phyloP scores from a whole-genome alignment of 352 stramenopile species.

The Globisporangium recalcitrans region DNA sequence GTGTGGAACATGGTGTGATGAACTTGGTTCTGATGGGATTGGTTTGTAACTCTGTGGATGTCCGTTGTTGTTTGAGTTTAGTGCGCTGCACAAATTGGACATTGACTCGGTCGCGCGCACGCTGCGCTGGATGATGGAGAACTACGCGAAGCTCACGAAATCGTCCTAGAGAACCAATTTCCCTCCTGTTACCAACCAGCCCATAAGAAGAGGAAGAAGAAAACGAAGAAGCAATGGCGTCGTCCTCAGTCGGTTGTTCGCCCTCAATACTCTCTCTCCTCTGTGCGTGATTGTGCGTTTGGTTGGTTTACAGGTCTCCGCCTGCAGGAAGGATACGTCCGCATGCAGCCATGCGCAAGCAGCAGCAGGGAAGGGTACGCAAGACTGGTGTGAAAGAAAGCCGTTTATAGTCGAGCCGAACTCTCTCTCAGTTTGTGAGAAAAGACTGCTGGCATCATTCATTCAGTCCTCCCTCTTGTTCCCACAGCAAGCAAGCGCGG shows the following conservation, averaged over 20 bases:
- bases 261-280: not conserved
- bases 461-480: not conserved
- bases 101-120: conserved; percentile 76
- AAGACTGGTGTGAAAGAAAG: not conserved
- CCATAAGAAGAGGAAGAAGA: not conserved
- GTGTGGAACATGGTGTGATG: not conserved
- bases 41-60: not conserved
- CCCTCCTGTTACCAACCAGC: not conserved
- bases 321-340: too few relatives aligned
- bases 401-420: not conserved
- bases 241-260: not conserved
- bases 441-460: not conserved
- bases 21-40: not conserved
- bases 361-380: not conserved
- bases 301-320: not conserved
- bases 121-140: conserved; percentile 68
- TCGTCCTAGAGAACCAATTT: conserved; percentile 28
- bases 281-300: not conserved
- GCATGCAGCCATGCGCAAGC: too few relatives aligned
- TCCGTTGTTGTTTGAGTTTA: conserved; percentile 13
- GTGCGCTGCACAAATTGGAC: conserved; percentile 83
- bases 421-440: not conserved
- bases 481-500: not conserved
- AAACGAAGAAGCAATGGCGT: not conserved
- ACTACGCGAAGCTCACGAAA: conserved; percentile 53